Percentiles rank a stretch among this genome's conserved stretches.
These are phyloP conservation scores for Barnettozyma botsteinii DNA, from an alignment of 805 yeast genomes.

Conservation along the genomic window DNA sequence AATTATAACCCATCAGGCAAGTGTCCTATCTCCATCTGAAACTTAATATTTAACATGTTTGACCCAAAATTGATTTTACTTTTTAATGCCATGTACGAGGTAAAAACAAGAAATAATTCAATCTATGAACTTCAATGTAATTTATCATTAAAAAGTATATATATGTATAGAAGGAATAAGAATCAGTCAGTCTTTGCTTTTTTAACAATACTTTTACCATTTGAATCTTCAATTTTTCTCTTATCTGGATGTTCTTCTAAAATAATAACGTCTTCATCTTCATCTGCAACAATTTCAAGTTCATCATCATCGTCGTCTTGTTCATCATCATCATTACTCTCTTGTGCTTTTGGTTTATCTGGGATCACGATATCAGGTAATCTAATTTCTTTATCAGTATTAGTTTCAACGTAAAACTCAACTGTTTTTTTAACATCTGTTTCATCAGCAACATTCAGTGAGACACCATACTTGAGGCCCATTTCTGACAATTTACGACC, in stretches of 20 bases:
- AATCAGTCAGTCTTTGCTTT: constrained; percentile 8
- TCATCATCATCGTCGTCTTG: constrained; percentile 20
- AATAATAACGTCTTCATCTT: constrained; percentile 18
- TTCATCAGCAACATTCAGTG: constrained; percentile 74
- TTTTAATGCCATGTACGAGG: too few relatives aligned
- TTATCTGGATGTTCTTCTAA: constrained; percentile 19
- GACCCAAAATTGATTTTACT: too few relatives aligned
- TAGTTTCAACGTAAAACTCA: constrained; percentile 48
- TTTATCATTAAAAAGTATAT: too few relatives aligned
- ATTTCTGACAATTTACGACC: constrained; percentile 42
- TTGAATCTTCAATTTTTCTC: constrained; percentile 16
- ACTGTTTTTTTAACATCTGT: constrained; percentile 58
- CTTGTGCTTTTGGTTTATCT: constrained; percentile 16
- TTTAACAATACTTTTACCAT: background rate
- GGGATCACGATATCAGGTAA: constrained; percentile 33
- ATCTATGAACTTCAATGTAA: background rate
- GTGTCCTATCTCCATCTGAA: too few relatives aligned
- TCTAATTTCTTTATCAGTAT: constrained; percentile 16
- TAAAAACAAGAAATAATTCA: too few relatives aligned
- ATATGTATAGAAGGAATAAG: too few relatives aligned
- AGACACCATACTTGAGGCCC: constrained; percentile 55
- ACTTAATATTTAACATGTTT: too few relatives aligned
- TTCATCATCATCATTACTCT: constrained; percentile 22
- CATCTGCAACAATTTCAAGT: constrained; percentile 11
- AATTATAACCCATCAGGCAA: too few relatives aligned